Base-by-base conservation (phyloP, 176 grass and related monocot genomes). In the Areca catechu region DNA sequence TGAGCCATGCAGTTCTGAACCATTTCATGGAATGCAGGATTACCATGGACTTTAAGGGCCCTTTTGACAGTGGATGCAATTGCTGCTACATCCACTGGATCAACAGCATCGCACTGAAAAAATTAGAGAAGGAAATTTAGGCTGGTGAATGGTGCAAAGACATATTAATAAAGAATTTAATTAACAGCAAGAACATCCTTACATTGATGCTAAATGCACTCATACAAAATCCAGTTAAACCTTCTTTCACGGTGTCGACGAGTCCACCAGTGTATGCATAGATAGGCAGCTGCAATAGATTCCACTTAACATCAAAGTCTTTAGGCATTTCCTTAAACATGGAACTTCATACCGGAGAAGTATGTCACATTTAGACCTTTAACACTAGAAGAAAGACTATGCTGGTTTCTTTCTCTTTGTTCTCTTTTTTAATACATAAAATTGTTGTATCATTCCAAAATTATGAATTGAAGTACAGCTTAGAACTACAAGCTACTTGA, bases 211-310 rank as follows among this genome's bases (percentile, higher is more conserved):
- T 77, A 56, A 89, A 81, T 0, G 66, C 17, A 59, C 80, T 80
- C 73, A 89, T 80, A 48, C 81, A 80, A 20, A 89, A 89, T 56
- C 85, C 85, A 0, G 85, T 89, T 19, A 76, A 3, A 9, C 85
- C 77, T 63, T 84, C 85, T 60, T 63, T 68, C 28, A 89, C 80
- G 0, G 80, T 89, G 57, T 89, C 85, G 0, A 77, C 80, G 19
- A 89, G 85, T 74, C 85, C 85, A 59, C 80, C 80, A 23, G 85
- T 81, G 1, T 77, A 74, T 28, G 85, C 57, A 58, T 77, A 89
- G 5, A 80, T 72, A 3, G 85, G 65, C 6, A 68, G 10, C 85
- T 89, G 59, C 69, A 60, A 17, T 24, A 70, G 22, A 58, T 12
- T 24, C 54, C 54, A 48, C 7, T 20, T 34, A 68, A 15, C 10